A percentile compares a stretch with the other conserved stretches of the same genome.
Conservation (phyloP, 169 alveolate species). For the Eimeria sp. region DNA sequence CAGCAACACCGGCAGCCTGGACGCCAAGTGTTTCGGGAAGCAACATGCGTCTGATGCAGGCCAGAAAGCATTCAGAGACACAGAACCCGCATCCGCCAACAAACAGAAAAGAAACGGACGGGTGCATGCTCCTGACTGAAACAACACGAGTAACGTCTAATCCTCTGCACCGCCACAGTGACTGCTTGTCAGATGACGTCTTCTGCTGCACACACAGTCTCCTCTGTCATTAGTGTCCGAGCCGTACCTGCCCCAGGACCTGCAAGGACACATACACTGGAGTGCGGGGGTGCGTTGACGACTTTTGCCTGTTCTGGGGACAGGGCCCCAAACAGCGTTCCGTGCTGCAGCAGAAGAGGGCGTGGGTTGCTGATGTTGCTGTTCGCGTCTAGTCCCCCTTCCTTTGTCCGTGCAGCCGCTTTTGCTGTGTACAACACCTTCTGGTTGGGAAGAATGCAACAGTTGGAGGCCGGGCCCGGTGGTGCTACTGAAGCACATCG, state of each 20-base stretch:
- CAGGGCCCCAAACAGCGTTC: conserved; percentile 86
- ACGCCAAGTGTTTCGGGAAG: background rate
- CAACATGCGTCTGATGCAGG: background rate
- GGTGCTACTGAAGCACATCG: background rate
- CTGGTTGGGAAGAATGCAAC: background rate
- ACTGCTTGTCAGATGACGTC: background rate
- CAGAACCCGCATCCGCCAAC: background rate
- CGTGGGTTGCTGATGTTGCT: conserved; percentile 1
- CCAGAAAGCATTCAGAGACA: background rate
- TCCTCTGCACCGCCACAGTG: background rate
- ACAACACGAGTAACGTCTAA: background rate
- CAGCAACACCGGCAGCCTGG: background rate
- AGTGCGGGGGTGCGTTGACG: conserved; percentile 84
- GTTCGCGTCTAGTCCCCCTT: background rate
- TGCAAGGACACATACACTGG: conserved; percentile 88
- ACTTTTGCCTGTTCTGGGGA: conserved; percentile 89
- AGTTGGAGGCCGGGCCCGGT: background rate
- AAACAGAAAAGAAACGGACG: background rate
- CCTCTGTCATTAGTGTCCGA: background rate
- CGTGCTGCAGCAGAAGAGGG: conserved; percentile 69
- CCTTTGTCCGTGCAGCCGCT: background rate
- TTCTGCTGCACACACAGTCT: background rate
- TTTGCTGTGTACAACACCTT: background rate
- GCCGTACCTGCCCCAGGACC: conserved; percentile 92
- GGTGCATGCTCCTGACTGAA: background rate